Conservation (phyloP, 2,329 filamentous ascomycete species). For the Apiospora koreana region DNA sequence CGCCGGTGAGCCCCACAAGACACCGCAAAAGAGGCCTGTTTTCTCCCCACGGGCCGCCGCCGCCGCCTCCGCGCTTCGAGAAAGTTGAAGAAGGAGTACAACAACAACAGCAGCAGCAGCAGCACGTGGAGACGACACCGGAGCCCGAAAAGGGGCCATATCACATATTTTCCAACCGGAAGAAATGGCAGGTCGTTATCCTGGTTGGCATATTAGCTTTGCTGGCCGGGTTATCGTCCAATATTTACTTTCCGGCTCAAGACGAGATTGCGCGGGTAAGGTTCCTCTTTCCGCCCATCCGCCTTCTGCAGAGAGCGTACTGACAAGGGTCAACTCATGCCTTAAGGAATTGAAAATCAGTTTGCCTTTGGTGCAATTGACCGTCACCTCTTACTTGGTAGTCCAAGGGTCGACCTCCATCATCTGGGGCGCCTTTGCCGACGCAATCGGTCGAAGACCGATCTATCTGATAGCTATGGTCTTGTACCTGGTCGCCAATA, state of each 20-base stretch:
- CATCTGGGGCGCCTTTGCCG: constrained; percentile 50
- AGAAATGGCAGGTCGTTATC: constrained; percentile 48
- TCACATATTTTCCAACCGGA: constrained; percentile 35
- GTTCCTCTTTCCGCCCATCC: too few species aligned
- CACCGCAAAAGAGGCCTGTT: too few species aligned
- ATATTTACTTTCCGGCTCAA: constrained; percentile 49
- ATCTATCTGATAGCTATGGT: constrained; percentile 46
- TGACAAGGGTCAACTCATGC: neutral
- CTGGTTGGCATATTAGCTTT: constrained; percentile 50
- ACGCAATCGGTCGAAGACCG: constrained; percentile 44
- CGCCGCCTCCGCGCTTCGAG: neutral
- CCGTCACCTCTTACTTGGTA: constrained; percentile 49
- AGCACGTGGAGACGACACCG: too few species aligned
- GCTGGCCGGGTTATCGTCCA: constrained; percentile 53
- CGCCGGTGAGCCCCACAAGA: too few species aligned
- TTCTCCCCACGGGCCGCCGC: too few species aligned
- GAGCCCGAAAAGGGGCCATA: constrained; percentile 22
- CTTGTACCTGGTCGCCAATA: constrained; percentile 48
- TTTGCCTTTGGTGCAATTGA: constrained; percentile 35
- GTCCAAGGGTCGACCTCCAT: constrained; percentile 51
- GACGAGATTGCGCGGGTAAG: constrained; percentile 36
- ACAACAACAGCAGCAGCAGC: too few species aligned
- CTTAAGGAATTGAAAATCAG: constrained; percentile 32
- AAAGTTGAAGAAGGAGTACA: neutral
- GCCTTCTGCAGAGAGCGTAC: neutral